phyloP scores from a whole-genome alignment of 768 basidiomycete species.

The Lactifluus pinguis region DNA sequence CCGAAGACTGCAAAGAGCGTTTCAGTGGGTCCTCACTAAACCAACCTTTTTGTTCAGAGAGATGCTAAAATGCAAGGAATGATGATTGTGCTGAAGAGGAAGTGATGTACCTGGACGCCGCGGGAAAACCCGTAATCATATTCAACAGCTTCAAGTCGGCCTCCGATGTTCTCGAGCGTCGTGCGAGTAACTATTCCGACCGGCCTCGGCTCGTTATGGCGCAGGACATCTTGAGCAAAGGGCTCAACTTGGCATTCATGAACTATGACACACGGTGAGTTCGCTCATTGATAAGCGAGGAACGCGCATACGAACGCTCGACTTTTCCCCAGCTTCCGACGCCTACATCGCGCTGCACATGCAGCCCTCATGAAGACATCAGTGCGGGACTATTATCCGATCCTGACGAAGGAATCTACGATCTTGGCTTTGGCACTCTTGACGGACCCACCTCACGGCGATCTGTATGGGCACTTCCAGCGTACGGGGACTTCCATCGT shows the following conservation, averaged over 20 bases:
- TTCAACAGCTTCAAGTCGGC: neutral
- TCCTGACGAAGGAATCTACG: conserved; percentile 26
- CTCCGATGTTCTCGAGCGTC: conserved; percentile 21
- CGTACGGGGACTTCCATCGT: conserved; percentile 23
- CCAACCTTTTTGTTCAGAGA: too few relatives aligned
- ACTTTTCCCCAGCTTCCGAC: conserved; percentile 24
- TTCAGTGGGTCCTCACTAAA: neutral
- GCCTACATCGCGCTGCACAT: conserved; percentile 27
- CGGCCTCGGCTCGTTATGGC: conserved; percentile 15
- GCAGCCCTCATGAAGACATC: conserved; percentile 25
- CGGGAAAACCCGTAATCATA: conserved; percentile 16
- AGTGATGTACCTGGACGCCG: conserved; percentile 19
- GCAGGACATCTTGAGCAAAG: conserved; percentile 7
- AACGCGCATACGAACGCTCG: neutral
- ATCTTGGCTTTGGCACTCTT: conserved; percentile 25
- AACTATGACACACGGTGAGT: neutral
- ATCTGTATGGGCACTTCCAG: conserved; percentile 25
- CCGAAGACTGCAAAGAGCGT: neutral
- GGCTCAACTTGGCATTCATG: neutral
- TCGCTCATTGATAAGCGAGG: neutral
- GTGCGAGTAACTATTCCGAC: conserved; percentile 24
- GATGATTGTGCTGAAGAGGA: neutral
- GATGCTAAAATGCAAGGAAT: neutral
- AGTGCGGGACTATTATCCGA: conserved; percentile 19
- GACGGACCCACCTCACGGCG: conserved; percentile 16